These are phyloP conservation scores for Rhizoctonia solani DNA, from an alignment of 1,284 basidiomycete species.

Conservation along the genomic window DNA sequence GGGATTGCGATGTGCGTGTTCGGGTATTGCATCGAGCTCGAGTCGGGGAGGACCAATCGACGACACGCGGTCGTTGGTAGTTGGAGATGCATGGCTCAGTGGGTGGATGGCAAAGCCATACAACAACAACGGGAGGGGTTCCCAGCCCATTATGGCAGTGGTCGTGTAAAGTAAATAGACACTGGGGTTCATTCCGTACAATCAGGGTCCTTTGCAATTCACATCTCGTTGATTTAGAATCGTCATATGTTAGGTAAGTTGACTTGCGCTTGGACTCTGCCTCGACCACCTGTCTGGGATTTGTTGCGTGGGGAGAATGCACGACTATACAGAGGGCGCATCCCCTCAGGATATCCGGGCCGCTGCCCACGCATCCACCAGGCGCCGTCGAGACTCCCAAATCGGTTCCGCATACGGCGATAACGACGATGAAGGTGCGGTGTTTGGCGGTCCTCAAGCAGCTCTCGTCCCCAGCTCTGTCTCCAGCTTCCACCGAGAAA, in stretches of 20 bases:
- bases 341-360: constrained; percentile 70
- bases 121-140: constrained; percentile 76
- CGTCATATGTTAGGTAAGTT: too few species aligned
- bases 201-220: too few species aligned
- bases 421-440: constrained; percentile 57
- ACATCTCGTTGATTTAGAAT: too few species aligned
- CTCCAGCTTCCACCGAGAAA: constrained; percentile 72
- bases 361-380: constrained; percentile 43
- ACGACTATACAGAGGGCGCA: constrained; percentile 81
- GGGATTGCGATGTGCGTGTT: constrained; percentile 64
- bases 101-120: constrained; percentile 84
- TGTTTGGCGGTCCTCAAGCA: constrained; percentile 78
- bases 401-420: constrained; percentile 60
- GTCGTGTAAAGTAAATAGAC: too few species aligned
- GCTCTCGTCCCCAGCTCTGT: constrained; percentile 71
- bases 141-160: constrained; percentile 57
- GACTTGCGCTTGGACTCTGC: too few species aligned
- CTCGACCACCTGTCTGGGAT: too few species aligned
- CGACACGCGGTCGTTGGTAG: constrained; percentile 30
- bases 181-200: background rate
- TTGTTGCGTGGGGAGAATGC: too few species aligned
- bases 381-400: constrained; percentile 67
- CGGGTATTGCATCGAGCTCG: constrained; percentile 59
- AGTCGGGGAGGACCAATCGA: constrained; percentile 52
- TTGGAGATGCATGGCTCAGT: constrained; percentile 61